Base-by-base conservation (phyloP, 352 stramenopile species). In the Globisporangium viniferum region DNA sequence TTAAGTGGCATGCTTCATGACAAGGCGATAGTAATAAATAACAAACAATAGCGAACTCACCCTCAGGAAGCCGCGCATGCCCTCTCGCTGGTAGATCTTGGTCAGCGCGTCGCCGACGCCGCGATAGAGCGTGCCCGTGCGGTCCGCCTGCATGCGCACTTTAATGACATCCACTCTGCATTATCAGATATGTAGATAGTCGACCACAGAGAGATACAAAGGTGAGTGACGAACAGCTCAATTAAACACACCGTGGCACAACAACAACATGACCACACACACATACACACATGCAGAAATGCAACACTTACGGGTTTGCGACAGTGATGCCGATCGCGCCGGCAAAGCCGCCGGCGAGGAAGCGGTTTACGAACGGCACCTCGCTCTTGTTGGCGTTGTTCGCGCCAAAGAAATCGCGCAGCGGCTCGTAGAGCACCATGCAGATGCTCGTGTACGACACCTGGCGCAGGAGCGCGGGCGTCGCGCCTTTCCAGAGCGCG, bases 371-470 rank as follows among this genome's bases (percentile, higher is more conserved):
- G 66, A 93, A 95, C 3, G 84, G 78, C 18, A 91, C 78, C 53
- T 94, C 84, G 22, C 70, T 69, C 14, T 71, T 65, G 24, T 68
- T 49, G 12, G 61, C 64, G 33, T 63, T 74, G 53, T 82, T 88
- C 9, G 82, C 82, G 35, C 79, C 82, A 56, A 91, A 91, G 22
- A 88, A 68, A 61, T 96, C 88, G 48, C 88, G 85, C 60, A 96
- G 64, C 9, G 88, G 89, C 64, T 94, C 84, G 73, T 96, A 96
- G 6, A 94, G 74, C 53, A 93, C 81, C 81, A 94, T 94, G 60
- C 78, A 91, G 63, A 93, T 88, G 73, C 88, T 95, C 62, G 86
- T 93, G 75, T 94, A 96, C 68, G 83, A 89, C 27, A 96, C 85
- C 70, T 96, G 89, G 31, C 89, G 84, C 68, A 93, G 66, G 20